A percentile compares a stretch with the other conserved stretches of the same genome.
These are phyloP conservation scores for Dichomitus squalens DNA, from an alignment of 1,284 basidiomycete species.

Conservation along the genomic window DNA sequence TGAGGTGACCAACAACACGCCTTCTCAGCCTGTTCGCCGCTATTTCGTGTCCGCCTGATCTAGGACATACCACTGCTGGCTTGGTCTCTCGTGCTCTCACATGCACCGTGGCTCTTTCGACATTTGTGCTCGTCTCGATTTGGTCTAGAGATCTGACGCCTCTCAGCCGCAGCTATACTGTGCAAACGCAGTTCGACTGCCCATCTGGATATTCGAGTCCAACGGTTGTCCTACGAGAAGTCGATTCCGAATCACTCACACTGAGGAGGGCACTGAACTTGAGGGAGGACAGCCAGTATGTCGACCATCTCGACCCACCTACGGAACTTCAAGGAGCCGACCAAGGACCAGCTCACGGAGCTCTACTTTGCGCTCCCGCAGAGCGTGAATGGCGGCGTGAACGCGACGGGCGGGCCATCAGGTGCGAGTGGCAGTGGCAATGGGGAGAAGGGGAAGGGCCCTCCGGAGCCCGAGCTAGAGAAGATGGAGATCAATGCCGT, in stretches of 20 bases:
- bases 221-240: too few species aligned
- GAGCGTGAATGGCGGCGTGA: constrained; percentile 14
- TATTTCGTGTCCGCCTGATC: background rate
- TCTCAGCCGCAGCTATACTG: background rate
- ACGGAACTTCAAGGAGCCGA: constrained; percentile 88
- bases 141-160: background rate
- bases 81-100: background rate
- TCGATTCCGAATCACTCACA: background rate
- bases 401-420: constrained; percentile 6
- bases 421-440: constrained; percentile 25
- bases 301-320: constrained; percentile 82
- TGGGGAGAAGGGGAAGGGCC: constrained; percentile 23
- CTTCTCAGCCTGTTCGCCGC: background rate
- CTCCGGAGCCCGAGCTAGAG: constrained; percentile 46
- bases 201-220: background rate
- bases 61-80: background rate
- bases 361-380: constrained; percentile 83
- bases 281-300: constrained; percentile 44
- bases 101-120: background rate
- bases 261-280: background rate
- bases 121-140: background rate
- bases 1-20: background rate
- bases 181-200: background rate
- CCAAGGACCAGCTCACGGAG: constrained; percentile 80
- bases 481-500: constrained; percentile 92